Conservation (phyloP, 1,139 yeast genomes). For the Saccharomyces pastorianus region DNA sequence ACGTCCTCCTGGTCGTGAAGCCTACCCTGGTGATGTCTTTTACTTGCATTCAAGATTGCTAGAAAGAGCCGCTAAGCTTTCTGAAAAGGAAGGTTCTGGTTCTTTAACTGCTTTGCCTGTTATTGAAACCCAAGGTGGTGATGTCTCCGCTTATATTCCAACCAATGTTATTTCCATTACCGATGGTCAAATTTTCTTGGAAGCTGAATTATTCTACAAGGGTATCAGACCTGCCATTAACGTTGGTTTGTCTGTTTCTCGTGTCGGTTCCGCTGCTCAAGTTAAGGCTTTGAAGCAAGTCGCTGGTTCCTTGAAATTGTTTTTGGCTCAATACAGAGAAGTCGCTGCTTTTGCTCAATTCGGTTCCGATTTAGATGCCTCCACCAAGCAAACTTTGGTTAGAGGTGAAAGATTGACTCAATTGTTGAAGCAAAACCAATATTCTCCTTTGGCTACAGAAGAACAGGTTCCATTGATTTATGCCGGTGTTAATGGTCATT, state of each 20-base stretch:
- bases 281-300: conserved; percentile 99
- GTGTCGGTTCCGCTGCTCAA: conserved; percentile 99
- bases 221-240: conserved; percentile 99
- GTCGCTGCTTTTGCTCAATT: conserved; percentile 99
- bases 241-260: conserved; percentile 99
- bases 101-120: conserved; percentile 93
- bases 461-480: conserved; percentile 97
- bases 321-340: conserved; percentile 99
- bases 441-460: conserved; percentile 94
- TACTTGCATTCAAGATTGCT: conserved; percentile 92
- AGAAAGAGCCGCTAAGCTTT: conserved; percentile 97
- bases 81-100: conserved; percentile 83
- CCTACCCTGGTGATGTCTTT: conserved; percentile 96
- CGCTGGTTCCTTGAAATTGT: conserved; percentile 99
- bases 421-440: conserved; percentile 96
- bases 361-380: conserved; percentile 99
- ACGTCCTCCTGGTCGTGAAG: conserved; percentile 97
- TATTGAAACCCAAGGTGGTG: conserved; percentile 99
- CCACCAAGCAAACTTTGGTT: conserved; percentile 96
- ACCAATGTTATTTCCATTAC: conserved; percentile 96
- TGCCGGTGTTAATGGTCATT: conserved; percentile 99
- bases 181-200: conserved; percentile 97
- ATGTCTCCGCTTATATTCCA: conserved; percentile 96
- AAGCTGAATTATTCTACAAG: conserved; percentile 99
- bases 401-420: conserved; percentile 99